phyloP scores from a whole-genome alignment of 345 rosid genomes.

The Anastatica hierochuntica region DNA sequence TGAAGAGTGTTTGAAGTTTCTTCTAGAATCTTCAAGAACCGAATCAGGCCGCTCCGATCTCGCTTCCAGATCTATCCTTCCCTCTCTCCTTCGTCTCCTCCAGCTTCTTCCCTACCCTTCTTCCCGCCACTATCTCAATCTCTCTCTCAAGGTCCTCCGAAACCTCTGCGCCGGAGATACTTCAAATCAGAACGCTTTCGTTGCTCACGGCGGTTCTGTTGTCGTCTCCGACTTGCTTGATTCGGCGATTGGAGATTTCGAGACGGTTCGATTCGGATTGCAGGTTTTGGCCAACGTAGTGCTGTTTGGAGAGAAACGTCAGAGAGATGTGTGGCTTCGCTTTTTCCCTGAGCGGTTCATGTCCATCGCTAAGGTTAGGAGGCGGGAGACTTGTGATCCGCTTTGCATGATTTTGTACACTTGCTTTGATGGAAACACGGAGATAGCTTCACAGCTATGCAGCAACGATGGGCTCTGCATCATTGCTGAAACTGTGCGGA shows the following conservation, averaged over 20 bases:
- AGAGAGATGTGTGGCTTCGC: slow-evolving; percentile 42
- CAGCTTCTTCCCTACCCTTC: slow-evolving; percentile 28
- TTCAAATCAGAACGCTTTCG: slow-evolving; percentile 45
- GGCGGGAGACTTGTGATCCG: slow-evolving; percentile 57
- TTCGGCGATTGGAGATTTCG: slow-evolving; percentile 24
- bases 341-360: slow-evolving; percentile 45
- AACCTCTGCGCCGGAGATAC: slow-evolving; percentile 71
- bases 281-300: slow-evolving; percentile 66
- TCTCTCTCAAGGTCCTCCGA: slow-evolving; percentile 51
- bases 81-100: slow-evolving; percentile 33
- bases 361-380: slow-evolving; percentile 32
- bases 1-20: slow-evolving; percentile 42
- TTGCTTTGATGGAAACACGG: slow-evolving; percentile 48
- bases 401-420: slow-evolving; percentile 56
- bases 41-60: slow-evolving; percentile 46
- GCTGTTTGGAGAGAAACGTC: slow-evolving; percentile 53
- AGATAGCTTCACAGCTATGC: slow-evolving; percentile 33
- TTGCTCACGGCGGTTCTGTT: slow-evolving; percentile 36
- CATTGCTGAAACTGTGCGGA: slow-evolving; percentile 37
- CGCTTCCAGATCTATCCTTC: slow-evolving; percentile 42
- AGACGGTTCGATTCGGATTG: slow-evolving; percentile 38
- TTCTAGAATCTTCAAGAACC: slow-evolving; percentile 34
- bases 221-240: slow-evolving; percentile 25
- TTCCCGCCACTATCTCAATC: slow-evolving; percentile 22
- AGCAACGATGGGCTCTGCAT: slow-evolving; percentile 37